Base-by-base conservation (phyloP, 1,284 basidiomycete genomes). In the Xerocomus cyaneibrunnescens region DNA sequence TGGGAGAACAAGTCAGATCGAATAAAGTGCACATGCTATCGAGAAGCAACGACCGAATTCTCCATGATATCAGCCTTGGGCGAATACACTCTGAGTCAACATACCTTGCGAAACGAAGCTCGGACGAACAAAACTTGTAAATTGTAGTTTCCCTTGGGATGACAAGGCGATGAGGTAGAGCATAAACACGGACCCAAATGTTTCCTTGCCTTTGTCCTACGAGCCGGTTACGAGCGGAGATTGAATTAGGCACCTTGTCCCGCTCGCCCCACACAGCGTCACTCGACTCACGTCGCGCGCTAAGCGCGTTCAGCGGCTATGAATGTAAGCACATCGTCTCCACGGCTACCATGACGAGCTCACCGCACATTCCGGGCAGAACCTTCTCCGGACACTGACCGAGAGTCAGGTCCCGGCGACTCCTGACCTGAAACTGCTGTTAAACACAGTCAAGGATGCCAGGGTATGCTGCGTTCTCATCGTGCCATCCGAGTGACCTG, bases 371-470 rank as follows among this genome's bases (percentile, higher is more conserved):
- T 35, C 7, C 31, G n/a, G 9, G 14, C 57, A 85, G 88, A 87
- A 92, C 70, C 83, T 92, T 66, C 77, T 92, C 51, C 79, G 85
- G 72, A 87, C 87, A 51, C 77, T 91, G 68, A 83, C 84, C 30
- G 79, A 82, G 67, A 83, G 81, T 70, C 80, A 81, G 63, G 74
- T 80, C 66, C 82, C 79, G 71, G 68, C 74, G 53, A 69, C 80
- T 61, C 73, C 76, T 54, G 87, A 90, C 74, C 79, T 91, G 59
- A 84, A 81, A 66, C 74, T 85, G 57, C 76, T 91, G 44, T 73
- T 91, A 62, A 81, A 80, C 57, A 78, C 83, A 58, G 85, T 91
- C 62, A 89, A 85, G 77, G 86, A 89, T 60, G 79, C 75, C 64
- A 80, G 88, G 71, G 88, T 89, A 73, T 79, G 51, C 47, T 36